Evolutionary conservation across 768 basidiomycete genomes (phyloP).

Genomic region (Mycena capillaripes): DNA sequence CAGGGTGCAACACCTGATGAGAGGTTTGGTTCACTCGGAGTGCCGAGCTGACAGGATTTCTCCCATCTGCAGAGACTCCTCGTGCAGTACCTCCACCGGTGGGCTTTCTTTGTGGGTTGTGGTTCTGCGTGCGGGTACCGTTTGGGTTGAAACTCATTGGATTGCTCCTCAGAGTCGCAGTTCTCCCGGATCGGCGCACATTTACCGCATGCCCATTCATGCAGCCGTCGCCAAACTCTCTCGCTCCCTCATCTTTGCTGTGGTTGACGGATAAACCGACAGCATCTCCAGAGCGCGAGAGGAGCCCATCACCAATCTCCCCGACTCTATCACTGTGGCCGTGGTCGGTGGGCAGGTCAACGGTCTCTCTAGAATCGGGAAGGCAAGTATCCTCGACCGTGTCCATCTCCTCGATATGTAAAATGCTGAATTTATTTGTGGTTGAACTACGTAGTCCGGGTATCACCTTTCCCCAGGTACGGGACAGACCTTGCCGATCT

Average conservation of each 20-base stretch:
- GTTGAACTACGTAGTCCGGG: not conserved
- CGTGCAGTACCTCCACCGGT: too few relatives aligned
- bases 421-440: not conserved
- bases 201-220: not conserved
- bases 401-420: conserved; percentile 19
- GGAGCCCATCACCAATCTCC: too few relatives aligned
- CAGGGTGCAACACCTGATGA: too few relatives aligned
- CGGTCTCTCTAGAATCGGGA: conserved; percentile 15
- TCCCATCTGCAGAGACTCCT: too few relatives aligned
- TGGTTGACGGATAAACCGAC: too few relatives aligned
- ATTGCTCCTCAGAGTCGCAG: not conserved
- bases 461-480: conserved; percentile 2
- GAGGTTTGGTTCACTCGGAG: too few relatives aligned
- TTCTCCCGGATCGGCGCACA: not conserved
- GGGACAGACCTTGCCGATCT: conserved; percentile 10
- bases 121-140: not conserved
- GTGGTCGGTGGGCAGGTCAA: not conserved
- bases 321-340: conserved; percentile 13
- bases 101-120: too few relatives aligned
- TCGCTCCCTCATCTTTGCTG: too few relatives aligned
- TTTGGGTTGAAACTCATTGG: not conserved
- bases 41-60: too few relatives aligned
- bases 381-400: conserved; percentile 3
- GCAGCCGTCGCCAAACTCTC: not conserved
- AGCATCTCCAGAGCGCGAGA: too few relatives aligned